Evolutionary conservation across 768 basidiomycete genomes (phyloP), one percentile per base, ranked within the genome.

Genomic region (Phlebiopsis flavidoalba): DNA sequence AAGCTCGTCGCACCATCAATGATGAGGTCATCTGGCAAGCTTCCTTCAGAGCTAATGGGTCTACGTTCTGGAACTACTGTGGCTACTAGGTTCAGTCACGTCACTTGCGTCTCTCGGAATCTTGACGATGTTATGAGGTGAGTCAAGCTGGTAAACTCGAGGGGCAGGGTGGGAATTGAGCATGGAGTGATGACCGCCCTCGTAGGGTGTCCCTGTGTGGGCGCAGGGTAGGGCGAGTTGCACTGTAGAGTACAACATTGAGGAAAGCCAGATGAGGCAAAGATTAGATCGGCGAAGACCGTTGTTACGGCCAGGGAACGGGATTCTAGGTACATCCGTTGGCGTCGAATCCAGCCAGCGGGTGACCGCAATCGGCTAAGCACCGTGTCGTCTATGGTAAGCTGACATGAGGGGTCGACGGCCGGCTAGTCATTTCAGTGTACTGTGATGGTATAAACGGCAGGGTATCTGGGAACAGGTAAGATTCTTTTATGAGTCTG

Each of bases 231-330:
- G 78, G 78, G 8, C 78, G 75, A 3, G 79, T 79, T 31, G 71
- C 56, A 1, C 67, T 55, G 68, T 66, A 71, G 14, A 83, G 71
- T 40, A 77, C 59, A 31, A 77, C 72, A 63, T 83, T 80, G 63
- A 81, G 70, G 26, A 80, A n/a, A 59, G 3, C 81, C 81, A 0
- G 78, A 81, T 26, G 75, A 71, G 1, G 77, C 70, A 63, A 77
- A 82, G 10, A 82, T 51, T 14, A 75, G 68, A 35, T 73, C 77
- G 4, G 75, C 69, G 57, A 80, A 71, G 19, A 77, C 71, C 8
- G 74, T 74, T 35, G 75, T 71, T n/a, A n/a, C 47, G 67, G 70
- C 64, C 75, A 74, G 10, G 79, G 73, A 7, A 74, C 66, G 1
- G 21, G 36, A 15, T n/a, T n/a, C n/a, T n/a, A n/a, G n/a, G 37